Base-by-base conservation (phyloP, 129 eudicot species). In the Logfia minima region DNA sequence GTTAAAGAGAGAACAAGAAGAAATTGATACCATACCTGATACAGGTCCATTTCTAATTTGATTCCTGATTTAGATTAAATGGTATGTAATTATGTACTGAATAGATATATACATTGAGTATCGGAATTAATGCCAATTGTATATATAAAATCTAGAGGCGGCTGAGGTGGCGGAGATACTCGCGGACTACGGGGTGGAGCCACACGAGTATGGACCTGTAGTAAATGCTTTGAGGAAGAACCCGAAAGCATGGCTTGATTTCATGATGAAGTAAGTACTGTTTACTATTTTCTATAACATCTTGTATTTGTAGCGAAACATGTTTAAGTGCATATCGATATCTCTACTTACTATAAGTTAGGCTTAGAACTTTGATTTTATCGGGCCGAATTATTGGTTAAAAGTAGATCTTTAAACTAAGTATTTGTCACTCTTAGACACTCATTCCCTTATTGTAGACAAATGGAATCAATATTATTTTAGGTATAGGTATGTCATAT, bases 171-270 rank as follows among this genome's bases (percentile, higher is more conserved):
- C 96, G 14, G 97, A 94, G 80, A 94, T 94, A 84, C 84, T 91
- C 55, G 77, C 96, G 3, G 90, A 94, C 51, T 94, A 84, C 66
- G 99, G 99, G 67, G 79, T 94, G 68, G 86, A 87, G 84, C 93
- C 97, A 18, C 93, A 89, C 55, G 99, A 94, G 82, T 94, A 94
- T 73, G 64, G 78, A n/a, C 99, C 99, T 1, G 94, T 94, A 56
- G 97, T 94, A 72, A 88, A 87, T 76, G 92, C 99, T 75, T 87
- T 94, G 39, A 84, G 93, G 74, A 87, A 87, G 88, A 94, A 88
- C 79, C 99, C 99, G 22, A 83, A 91, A 80, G 97, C 99, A 72
- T 94, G 97, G 99, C 96, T 94, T 75, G 97, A 94, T 78, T 94
- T 94, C 72, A 94, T 94, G 99, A 94, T 94, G 99, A 94, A 94